A percentile compares a stretch with the other conserved stretches of the same genome.
Conservation (phyloP, 169 alveolate species). For the Condylostoma magnum region DNA sequence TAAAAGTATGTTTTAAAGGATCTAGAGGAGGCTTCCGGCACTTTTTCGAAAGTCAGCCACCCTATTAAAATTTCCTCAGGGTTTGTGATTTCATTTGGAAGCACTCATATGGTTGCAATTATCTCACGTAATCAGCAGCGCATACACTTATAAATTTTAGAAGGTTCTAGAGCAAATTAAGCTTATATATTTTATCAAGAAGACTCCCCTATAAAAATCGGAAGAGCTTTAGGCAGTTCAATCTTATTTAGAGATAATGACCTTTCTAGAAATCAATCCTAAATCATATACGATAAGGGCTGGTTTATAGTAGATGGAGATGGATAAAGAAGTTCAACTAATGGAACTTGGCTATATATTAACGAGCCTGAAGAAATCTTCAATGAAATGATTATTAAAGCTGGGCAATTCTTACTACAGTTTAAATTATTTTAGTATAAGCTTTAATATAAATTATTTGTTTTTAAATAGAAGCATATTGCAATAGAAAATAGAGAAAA, state of each 20-base stretch:
- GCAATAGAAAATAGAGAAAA: too few species aligned
- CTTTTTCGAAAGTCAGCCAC: conserved; percentile 50
- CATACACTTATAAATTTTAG: conserved; percentile 40
- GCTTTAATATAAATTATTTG: too few species aligned
- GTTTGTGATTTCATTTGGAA: conserved; percentile 50
- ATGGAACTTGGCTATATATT: conserved; percentile 72
- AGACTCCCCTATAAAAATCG: conserved; percentile 38
- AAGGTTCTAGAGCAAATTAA: conserved; percentile 48
- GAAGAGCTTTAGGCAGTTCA: conserved; percentile 53
- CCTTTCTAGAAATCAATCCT: conserved; percentile 43
- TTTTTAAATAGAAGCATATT: too few species aligned
- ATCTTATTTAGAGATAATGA: conserved; percentile 42
- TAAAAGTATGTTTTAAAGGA: conserved; percentile 48
- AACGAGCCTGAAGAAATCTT: conserved; percentile 56
- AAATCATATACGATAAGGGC: conserved; percentile 38
- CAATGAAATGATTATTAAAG: conserved; percentile 60
- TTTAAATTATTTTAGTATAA: too few species aligned
- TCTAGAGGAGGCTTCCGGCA: conserved; percentile 65
- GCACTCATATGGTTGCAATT: conserved; percentile 46
- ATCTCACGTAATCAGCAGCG: conserved; percentile 2
- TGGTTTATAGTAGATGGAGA: conserved; percentile 70
- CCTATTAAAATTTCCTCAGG: conserved; percentile 40
- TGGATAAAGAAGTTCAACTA: conserved; percentile 51
- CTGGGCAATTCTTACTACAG: conserved; percentile 45
- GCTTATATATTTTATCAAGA: not conserved